These are phyloP conservation scores for Citrus trifoliata DNA, from an alignment of 345 rosid genomes.

Conservation along the genomic window DNA sequence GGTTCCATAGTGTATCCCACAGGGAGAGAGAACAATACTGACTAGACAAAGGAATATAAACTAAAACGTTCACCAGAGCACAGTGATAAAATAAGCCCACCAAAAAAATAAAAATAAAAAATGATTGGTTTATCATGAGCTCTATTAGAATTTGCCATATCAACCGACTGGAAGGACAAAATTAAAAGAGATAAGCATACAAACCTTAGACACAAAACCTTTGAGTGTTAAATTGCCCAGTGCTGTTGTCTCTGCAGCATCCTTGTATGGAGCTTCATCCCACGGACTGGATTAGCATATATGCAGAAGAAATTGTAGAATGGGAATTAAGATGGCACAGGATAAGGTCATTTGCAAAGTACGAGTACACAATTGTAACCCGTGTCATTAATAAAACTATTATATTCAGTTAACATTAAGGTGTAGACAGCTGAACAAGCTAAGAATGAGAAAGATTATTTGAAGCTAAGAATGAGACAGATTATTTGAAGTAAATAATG, in stretches of 20 bases:
- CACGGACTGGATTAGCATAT: slow-evolving; percentile 62
- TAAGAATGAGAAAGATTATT: background rate
- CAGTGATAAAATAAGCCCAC: background rate
- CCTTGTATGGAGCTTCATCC: slow-evolving; percentile 55
- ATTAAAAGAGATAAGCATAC: slow-evolving; percentile 21
- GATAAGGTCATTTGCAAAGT: slow-evolving; percentile 4
- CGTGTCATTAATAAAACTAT: background rate
- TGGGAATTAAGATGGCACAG: background rate
- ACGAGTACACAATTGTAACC: background rate
- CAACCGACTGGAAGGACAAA: background rate
- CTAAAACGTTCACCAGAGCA: background rate
- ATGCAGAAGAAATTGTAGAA: slow-evolving; percentile 17
- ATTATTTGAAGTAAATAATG: background rate
- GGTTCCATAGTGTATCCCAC: background rate
- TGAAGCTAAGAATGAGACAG: no score
- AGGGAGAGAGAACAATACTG: background rate
- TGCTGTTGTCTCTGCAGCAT: slow-evolving; percentile 67
- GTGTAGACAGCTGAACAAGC: background rate
- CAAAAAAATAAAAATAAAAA: background rate
- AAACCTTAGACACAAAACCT: slow-evolving; percentile 69
- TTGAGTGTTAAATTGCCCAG: slow-evolving; percentile 56
- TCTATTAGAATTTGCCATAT: background rate
- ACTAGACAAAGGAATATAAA: background rate
- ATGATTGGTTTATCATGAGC: background rate
- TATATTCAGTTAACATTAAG: background rate